Base-by-base conservation (phyloP, 2,329 filamentous ascomycete species). In the Apiospora malaysiana region DNA sequence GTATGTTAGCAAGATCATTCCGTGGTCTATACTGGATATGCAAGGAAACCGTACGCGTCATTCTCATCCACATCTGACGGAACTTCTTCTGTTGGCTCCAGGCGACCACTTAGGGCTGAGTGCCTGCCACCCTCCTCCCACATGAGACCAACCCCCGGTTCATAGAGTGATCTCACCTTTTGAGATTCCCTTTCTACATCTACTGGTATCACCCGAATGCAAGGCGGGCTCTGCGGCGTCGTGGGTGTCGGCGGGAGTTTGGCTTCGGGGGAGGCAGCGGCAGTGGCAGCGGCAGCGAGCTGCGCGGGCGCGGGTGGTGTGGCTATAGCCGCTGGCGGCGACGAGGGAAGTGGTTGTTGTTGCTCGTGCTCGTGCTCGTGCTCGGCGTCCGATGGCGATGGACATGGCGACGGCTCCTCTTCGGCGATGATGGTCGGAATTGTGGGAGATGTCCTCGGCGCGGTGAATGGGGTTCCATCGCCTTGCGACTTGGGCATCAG, bases 81-180 rank as follows among this genome's bases (percentile, higher is more conserved):
- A 80, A 83, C 83, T 80, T 88, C 86, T 77, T 80, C 82, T 77
- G 83, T 84, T 75, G 87, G 83, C 77, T 84, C 84, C 73, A 85
- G 81, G 72, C 82, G 84, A 77, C 85, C 86, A 79, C 81, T 83
- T 65, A 84, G 78, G 65, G 84, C 85, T 78, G 82, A 84, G 78
- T 79, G 82, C 75, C 83, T 80, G 72, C 80, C 83, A 73, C 86
- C 85, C 78, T 87, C 85, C 80, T 88, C 85, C 84, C 85, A 87
- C 74, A 81, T 82, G 81, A 86, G 80, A 80, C 79, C 81, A 78
- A 87, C 87, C 82, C 84, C 85, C 78, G 84, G 84, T 83, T 87
- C 85, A 85, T 90, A 90, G 82, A 90, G 88, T 82, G 87, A 90
- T 85, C 88, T 89, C 86, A 90, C 88, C 85, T 90, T 89, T 87